Evolutionary conservation across 257 asterid genomes (phyloP), one percentile per base, ranked within the genome.

Genomic region (Penstemon davidsonii): DNA sequence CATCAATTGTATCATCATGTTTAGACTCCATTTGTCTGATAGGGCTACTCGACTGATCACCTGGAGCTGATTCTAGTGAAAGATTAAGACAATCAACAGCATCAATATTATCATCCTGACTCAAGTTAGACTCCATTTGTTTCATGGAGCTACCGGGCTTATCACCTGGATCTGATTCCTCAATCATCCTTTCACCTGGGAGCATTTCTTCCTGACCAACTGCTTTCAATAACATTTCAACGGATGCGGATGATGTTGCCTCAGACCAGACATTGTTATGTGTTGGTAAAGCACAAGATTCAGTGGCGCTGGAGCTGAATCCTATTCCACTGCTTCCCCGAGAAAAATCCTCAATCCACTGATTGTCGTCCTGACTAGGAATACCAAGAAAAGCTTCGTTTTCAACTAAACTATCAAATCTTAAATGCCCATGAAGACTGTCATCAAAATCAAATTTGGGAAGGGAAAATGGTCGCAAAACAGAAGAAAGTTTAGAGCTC

Each of bases 301-400:
- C 96, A 52, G 95, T 71, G 19, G 93, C 92, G 73, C 90, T 82
- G 66, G 99, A 83, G 75, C 91, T 80, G 78, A 91, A 94, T 73
- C 81, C 92, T 74, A 94, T 82, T 75, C 91, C 93, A 64, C 86
- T 86, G 72, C 85, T 85, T 64, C 86, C 97, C 57, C 96, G 86
- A 73, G 99, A 91, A 84, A 84, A 94, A 78, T 94, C 98, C 84
- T 86, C 98, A 58, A 94, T 94, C 99, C 99, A 94, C 82, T 87
- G 96, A 80, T 79, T 89, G 80, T 93, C 96, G 75, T 94, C 98
- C 83, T 89, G 98, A 83, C 96, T 84, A 60, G 96, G 88, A 76
- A 93, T 93, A 38, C 99, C 99, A 75, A 94, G 96, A 77, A 94
- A 94, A 84, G 84, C 99, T 80, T 94, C 99, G 93, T 86, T 94